Evolutionary conservation across 495 filamentous ascomycete genomes (phyloP).

Genomic region (Neurospora sp.): DNA sequence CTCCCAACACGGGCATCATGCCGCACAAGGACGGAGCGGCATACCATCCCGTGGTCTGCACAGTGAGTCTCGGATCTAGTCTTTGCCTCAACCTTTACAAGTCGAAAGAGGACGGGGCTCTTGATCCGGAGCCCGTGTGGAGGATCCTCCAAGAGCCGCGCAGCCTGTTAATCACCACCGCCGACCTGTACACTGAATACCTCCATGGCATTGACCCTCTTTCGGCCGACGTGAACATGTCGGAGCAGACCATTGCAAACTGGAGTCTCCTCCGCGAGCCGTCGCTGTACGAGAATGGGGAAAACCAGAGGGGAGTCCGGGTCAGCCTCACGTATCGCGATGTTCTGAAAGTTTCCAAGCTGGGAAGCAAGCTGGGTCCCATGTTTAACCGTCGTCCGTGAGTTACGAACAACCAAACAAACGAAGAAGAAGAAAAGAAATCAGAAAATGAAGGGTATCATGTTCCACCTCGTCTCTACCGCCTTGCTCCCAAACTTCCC

Average conservation of each 20-base stretch:
- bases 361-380: conserved; percentile 56
- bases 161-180: conserved; percentile 66
- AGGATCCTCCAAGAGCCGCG: conserved; percentile 81
- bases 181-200: conserved; percentile 56
- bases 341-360: conserved; percentile 73
- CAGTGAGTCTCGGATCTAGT: conserved; percentile 69
- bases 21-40: conserved; percentile 87
- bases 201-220: conserved; percentile 68
- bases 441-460: conserved; percentile 73
- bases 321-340: conserved; percentile 89
- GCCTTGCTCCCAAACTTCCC: conserved; percentile 63
- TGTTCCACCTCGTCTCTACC: conserved; percentile 60
- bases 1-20: conserved; percentile 84
- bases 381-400: conserved; percentile 31
- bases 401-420: background rate
- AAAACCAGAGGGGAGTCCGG: conserved; percentile 53
- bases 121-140: conserved; percentile 40
- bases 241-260: conserved; percentile 60
- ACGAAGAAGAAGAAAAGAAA: background rate
- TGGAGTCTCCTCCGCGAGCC: conserved; percentile 66
- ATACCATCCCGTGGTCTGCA: conserved; percentile 81
- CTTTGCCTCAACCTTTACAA: conserved; percentile 71
- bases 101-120: conserved; percentile 44
- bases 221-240: conserved; percentile 47
- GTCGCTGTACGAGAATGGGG: conserved; percentile 44